Base-by-base conservation (phyloP, 2,329 filamentous ascomycete genomes). In the Fusarium annulatum region DNA sequence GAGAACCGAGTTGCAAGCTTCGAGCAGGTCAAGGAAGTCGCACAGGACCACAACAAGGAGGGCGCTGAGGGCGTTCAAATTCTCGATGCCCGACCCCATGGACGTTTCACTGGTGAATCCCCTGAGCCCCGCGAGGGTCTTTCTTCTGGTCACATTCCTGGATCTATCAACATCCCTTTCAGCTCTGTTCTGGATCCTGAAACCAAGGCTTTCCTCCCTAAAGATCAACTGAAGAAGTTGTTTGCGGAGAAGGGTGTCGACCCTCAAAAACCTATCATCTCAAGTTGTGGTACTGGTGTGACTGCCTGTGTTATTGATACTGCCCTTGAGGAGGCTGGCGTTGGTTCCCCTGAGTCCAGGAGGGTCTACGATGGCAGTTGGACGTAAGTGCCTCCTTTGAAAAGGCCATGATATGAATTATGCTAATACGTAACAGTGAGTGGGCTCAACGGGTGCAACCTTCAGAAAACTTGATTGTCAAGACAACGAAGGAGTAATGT, bases 321-420 rank as follows among this genome's bases (percentile, higher is more conserved):
- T 42, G 96, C 95, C 4, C 84, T 99, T 61, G 90, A 90, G 36
- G 91, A 94, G 81, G 94, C 95, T 28, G 92, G 91, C 3, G 95
- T 91, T 79, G 93, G 93, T 4, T 85, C 89, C 8, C 83, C 88
- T 1, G 88, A 91, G 69, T 89, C 89, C 61, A 89, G 94, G 75
- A 91, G 89, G 79, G 87, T 99, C 28, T 99, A 99, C 79, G 96
- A 99, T 81, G 96, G 96, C 53, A 97, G 95, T 82, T 99, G 96
- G 96, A 98, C 96, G 89, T 97, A 86, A 91, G 93, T 92, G 15
- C 16, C 63, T 30, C 43, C 19, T 38, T n/a, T 26, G 30, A 18
- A 61, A 42, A 56, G n/a, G 43, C 39, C 33, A 62, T 52, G 39
- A 64, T 48, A 21, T 55, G 39, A 12, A 39, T 19, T 38, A 46